A percentile compares a stretch with the other conserved stretches of the same genome.
Conservation (phyloP, 768 basidiomycete genomes). For the Panaeolus papilionaceus region DNA sequence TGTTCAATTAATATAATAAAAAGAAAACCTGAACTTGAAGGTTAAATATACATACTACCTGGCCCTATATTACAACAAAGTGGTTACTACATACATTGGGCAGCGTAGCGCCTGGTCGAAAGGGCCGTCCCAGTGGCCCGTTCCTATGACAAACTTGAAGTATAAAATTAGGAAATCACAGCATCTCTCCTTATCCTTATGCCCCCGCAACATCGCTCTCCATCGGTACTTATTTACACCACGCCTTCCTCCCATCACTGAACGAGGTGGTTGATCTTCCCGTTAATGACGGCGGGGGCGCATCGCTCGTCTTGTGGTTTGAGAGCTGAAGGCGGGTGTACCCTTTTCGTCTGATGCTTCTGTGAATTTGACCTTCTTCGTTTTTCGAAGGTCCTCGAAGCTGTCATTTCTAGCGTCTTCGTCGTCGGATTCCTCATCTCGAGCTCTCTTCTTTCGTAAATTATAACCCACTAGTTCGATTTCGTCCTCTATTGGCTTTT, state of each 20-base stretch:
- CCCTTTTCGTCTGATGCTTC: background rate
- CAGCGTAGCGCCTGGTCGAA: no score
- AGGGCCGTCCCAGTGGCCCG: no score
- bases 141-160: no score
- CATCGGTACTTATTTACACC: background rate
- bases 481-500: background rate
- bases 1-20: no score
- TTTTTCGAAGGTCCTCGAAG: background rate
- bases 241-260: background rate
- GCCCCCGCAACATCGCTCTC: no score
- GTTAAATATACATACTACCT: no score
- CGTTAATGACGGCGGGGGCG: background rate
- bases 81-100: no score
- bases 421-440: background rate
- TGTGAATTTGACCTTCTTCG: background rate
- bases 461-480: background rate
- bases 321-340: background rate
- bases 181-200: no score
- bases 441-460: background rate
- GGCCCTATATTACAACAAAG: no score
- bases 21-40: no score
- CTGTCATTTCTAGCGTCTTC: background rate
- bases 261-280: background rate
- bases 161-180: no score
- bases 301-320: background rate